Percentiles rank a stretch among this genome's conserved stretches.
Evolutionary conservation across 257 asterid genomes (phyloP).

Genomic region (Gentiana straminea): DNA sequence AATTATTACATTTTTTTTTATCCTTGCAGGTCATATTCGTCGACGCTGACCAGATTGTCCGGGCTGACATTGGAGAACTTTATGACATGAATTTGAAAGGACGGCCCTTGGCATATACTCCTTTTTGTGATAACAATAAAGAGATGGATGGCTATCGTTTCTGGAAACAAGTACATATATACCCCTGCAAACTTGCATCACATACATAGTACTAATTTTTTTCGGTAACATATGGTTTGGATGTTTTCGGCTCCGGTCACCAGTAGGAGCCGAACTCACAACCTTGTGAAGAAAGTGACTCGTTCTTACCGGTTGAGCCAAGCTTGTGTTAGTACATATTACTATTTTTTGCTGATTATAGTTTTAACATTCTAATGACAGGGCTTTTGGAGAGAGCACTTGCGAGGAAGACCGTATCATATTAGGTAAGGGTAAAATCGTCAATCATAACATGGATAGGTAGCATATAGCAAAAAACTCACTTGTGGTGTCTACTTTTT

Average conservation of each 20-base stretch:
- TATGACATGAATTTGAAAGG: slow-evolving; percentile 91
- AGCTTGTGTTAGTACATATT: too few species aligned
- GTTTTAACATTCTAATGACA: slow-evolving; percentile 25
- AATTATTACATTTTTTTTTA: background rate
- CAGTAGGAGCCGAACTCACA: too few species aligned
- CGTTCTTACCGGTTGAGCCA: too few species aligned
- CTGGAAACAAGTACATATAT: slow-evolving; percentile 70
- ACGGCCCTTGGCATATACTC: slow-evolving; percentile 89
- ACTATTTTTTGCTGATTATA: background rate
- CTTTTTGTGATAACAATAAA: slow-evolving; percentile 95
- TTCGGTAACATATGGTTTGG: too few species aligned
- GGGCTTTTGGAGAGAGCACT: slow-evolving; percentile 99
- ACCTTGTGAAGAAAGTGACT: too few species aligned
- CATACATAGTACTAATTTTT: too few species aligned
- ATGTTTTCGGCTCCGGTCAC: too few species aligned
- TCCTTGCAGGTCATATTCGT: slow-evolving; percentile 83
- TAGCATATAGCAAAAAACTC: slow-evolving; percentile 9
- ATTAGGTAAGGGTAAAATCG: slow-evolving; percentile 44
- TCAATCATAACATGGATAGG: slow-evolving; percentile 2
- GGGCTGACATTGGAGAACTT: slow-evolving; percentile 96
- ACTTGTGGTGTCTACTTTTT: slow-evolving; percentile 20
- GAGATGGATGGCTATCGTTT: slow-evolving; percentile 98
- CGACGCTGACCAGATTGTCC: slow-evolving; percentile 91
- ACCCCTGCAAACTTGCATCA: too few species aligned
- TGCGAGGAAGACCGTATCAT: slow-evolving; percentile 94